These are phyloP conservation scores for Aspergillus sp. DNA, from an alignment of 2,329 filamentous ascomycete species.

Conservation along the genomic window DNA sequence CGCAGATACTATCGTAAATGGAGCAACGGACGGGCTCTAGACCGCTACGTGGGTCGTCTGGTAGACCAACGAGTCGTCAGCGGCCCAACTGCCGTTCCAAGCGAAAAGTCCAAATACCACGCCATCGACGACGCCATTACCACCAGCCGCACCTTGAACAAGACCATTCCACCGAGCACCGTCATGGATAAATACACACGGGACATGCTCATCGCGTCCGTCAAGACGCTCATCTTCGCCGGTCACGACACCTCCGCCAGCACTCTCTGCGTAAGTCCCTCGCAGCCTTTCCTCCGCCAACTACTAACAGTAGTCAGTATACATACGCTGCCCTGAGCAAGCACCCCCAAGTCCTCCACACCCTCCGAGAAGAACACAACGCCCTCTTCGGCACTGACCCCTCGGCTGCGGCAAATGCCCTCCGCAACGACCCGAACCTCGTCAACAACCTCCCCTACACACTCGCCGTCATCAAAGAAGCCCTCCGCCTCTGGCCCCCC, in stretches of 20 bases:
- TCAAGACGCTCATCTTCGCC: conserved; percentile 30
- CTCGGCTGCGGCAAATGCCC: conserved; percentile 32
- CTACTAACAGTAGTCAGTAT: conserved; percentile 15
- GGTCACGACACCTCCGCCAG: conserved; percentile 28
- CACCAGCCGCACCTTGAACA: conserved; percentile 6
- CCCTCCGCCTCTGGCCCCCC: conserved; percentile 54
- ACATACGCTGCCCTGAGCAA: conserved; percentile 39
- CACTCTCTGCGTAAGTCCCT: conserved; percentile 13
- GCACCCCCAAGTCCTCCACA: conserved; percentile 32
- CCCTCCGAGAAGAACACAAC: conserved; percentile 52
- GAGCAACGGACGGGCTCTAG: conserved; percentile 22
- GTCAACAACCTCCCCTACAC: conserved; percentile 56
- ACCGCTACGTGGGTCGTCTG: conserved; percentile 13
- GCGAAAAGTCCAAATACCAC: conserved; percentile 7
- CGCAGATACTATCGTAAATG: conserved; percentile 23
- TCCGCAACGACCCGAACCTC: conserved; percentile 45
- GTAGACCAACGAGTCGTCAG: conserved; percentile 13
- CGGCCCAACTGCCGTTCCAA: conserved; percentile 6
- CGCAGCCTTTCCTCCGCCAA: not conserved
- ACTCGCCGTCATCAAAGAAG: conserved; percentile 55
- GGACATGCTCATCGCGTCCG: conserved; percentile 18
- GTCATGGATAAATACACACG: conserved; percentile 8
- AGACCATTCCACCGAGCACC: conserved; percentile 3
- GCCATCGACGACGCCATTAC: conserved; percentile 14
- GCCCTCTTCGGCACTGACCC: conserved; percentile 49